A percentile compares a stretch with the other conserved stretches of the same genome.
phyloP scores from a whole-genome alignment of 768 basidiomycete genomes.

The Dendrothele bispora region DNA sequence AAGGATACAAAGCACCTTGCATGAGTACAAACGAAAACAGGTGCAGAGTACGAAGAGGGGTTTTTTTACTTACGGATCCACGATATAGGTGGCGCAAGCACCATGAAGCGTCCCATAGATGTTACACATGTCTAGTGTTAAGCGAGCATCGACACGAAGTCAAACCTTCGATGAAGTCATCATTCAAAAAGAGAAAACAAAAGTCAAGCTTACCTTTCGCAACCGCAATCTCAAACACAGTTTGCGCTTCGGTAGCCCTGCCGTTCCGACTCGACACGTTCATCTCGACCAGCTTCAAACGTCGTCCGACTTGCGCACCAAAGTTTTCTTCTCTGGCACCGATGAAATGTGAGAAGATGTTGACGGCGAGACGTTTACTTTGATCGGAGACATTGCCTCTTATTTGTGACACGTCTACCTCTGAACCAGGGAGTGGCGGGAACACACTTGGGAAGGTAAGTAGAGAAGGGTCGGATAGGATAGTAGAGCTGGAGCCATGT shows the following conservation, averaged over 20 bases:
- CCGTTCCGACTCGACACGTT: neutral
- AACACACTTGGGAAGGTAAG: too few relatives aligned
- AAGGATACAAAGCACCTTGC: neutral
- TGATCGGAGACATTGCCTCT: slow-evolving; percentile 6
- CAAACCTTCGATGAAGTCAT: neutral
- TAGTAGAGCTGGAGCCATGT: too few relatives aligned
- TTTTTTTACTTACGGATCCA: slow-evolving; percentile 11
- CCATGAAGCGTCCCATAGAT: slow-evolving; percentile 10
- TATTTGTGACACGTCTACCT: slow-evolving; percentile 4
- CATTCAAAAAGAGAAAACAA: neutral
- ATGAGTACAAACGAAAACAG: neutral
- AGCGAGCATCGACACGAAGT: neutral
- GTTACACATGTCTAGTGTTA: slow-evolving; percentile 12
- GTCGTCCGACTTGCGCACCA: slow-evolving; percentile 4
- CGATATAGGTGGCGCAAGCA: slow-evolving; percentile 10
- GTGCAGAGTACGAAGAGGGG: neutral
- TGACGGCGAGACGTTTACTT: slow-evolving; percentile 2
- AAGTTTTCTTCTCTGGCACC: slow-evolving; percentile 5
- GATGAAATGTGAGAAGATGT: slow-evolving; percentile 1
- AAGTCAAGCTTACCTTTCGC: neutral
- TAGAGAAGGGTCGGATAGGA: too few relatives aligned
- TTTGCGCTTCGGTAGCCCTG: slow-evolving; percentile 6
- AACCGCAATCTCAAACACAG: slow-evolving; percentile 9
- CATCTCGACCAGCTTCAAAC: slow-evolving; percentile 4
- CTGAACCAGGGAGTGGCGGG: too few relatives aligned